Percentiles rank a stretch among this genome's conserved stretches.
phyloP scores from a whole-genome alignment of 352 stramenopile species.

The Pythium brachiatum region DNA sequence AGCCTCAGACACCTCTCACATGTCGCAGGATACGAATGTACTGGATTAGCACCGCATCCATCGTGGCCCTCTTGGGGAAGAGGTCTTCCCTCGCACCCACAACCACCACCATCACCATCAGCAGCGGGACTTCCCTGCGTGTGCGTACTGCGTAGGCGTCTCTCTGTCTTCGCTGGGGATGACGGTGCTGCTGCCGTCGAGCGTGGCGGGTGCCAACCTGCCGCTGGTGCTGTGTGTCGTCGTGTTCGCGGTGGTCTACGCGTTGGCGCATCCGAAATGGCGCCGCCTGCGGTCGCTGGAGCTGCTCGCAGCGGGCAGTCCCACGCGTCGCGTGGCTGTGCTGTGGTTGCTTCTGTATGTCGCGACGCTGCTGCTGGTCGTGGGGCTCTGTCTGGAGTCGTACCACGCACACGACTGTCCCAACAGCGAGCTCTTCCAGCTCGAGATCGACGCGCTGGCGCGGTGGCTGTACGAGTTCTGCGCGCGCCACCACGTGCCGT shows the following conservation, averaged over 20 bases:
- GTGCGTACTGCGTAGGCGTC: no score
- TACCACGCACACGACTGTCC: slow-evolving; percentile 64
- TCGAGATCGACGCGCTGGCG: slow-evolving; percentile 65
- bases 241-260: slow-evolving; percentile 26
- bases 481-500: slow-evolving; percentile 44
- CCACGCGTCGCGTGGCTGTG: slow-evolving; percentile 11
- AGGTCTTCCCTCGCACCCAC: neutral
- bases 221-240: slow-evolving; percentile 45
- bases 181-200: slow-evolving; percentile 68
- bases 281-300: slow-evolving; percentile 28
- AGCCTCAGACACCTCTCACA: neutral
- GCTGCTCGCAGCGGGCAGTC: slow-evolving; percentile 13
- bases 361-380: slow-evolving; percentile 29
- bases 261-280: slow-evolving; percentile 47
- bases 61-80: neutral
- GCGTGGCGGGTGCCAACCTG: slow-evolving; percentile 65
- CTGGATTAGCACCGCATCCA: neutral
- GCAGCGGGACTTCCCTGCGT: neutral
- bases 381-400: slow-evolving; percentile 49
- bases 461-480: slow-evolving; percentile 63
- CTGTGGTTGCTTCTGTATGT: slow-evolving; percentile 47
- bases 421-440: slow-evolving; percentile 65
- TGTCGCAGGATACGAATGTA: neutral
- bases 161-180: no score
- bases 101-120: neutral